These are phyloP conservation scores for Trypanosoma caninum DNA, from an alignment of 208 protist species.

Conservation along the genomic window DNA sequence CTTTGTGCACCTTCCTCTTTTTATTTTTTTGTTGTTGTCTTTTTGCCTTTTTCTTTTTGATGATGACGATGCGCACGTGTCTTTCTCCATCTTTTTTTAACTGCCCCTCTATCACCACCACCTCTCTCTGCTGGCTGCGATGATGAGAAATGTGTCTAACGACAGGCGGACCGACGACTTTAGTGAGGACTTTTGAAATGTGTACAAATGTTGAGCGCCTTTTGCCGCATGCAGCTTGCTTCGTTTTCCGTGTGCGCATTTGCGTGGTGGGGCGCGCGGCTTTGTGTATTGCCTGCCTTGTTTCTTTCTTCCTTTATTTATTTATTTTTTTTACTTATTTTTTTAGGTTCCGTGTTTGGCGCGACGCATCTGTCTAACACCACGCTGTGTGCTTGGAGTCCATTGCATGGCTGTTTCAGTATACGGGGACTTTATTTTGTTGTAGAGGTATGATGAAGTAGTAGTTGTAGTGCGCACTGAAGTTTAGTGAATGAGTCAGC, in stretches of 20 bases:
- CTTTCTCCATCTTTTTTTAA: too few species aligned
- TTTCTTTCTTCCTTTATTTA: not conserved
- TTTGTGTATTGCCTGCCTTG: not conserved
- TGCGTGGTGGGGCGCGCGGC: too few species aligned
- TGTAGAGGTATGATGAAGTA: too few species aligned
- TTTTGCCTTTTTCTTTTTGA: not conserved
- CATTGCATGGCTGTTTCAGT: constrained; percentile 12
- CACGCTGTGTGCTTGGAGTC: constrained; percentile 1
- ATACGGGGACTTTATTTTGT: constrained; percentile 11
- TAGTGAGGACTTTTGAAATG: constrained; percentile 28
- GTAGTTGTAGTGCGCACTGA: not conserved
- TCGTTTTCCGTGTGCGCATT: not conserved
- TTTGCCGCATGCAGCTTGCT: not conserved
- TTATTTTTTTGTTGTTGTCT: not conserved
- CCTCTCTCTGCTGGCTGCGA: constrained; percentile 2
- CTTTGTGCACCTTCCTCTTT: not conserved
- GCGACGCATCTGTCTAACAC: constrained; percentile 25
- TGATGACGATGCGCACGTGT: too few species aligned
- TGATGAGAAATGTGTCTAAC: constrained; percentile 35
- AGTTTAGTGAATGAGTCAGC: too few species aligned
- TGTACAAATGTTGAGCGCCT: constrained; percentile 38
- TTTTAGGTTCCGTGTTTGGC: not conserved
- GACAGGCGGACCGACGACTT: constrained; percentile 28
- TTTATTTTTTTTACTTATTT: not conserved
- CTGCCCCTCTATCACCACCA: too few species aligned